A percentile compares a stretch with the other conserved stretches of the same genome.
These are phyloP conservation scores for Talaromyces sp. DNA, from an alignment of 2,329 filamentous ascomycete species.

Conservation along the genomic window DNA sequence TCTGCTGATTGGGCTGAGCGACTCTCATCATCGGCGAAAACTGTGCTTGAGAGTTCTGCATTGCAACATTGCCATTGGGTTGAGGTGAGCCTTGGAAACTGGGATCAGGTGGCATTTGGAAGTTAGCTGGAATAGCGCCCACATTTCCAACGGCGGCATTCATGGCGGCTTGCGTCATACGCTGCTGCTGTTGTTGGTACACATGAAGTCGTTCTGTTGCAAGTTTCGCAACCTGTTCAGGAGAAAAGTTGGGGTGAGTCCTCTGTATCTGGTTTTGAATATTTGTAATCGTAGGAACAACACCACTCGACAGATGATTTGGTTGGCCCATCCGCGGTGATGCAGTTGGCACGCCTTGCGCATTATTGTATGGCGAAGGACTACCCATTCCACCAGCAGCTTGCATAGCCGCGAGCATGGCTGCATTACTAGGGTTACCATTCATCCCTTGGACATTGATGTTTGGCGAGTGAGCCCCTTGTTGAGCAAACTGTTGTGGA, in stretches of 20 bases:
- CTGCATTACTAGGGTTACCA: slow-evolving; percentile 28
- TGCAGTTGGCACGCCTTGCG: slow-evolving; percentile 42
- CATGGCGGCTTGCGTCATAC: slow-evolving; percentile 51
- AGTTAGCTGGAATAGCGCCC: slow-evolving; percentile 39
- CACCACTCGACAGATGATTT: slow-evolving; percentile 51
- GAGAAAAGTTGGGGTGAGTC: slow-evolving; percentile 50
- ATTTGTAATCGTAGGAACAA: slow-evolving; percentile 54
- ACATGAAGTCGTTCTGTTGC: slow-evolving; percentile 52
- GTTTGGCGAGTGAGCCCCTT: slow-evolving; percentile 46
- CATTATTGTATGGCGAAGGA: slow-evolving; percentile 38
- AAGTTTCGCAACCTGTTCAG: slow-evolving; percentile 53
- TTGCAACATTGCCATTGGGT: slow-evolving; percentile 33
- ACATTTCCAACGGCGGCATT: slow-evolving; percentile 51
- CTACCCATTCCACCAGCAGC: slow-evolving; percentile 43
- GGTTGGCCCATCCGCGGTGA: slow-evolving; percentile 50
- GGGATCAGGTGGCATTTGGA: slow-evolving; percentile 39
- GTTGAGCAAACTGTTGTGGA: slow-evolving; percentile 46
- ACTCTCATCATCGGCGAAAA: slow-evolving; percentile 54
- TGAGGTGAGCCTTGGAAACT: slow-evolving; percentile 36
- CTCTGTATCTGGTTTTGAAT: slow-evolving; percentile 53
- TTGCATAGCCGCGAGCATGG: slow-evolving; percentile 46
- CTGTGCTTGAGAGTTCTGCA: slow-evolving; percentile 49
- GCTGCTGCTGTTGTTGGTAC: slow-evolving; percentile 42
- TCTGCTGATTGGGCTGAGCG: slow-evolving; percentile 46
- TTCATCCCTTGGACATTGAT: slow-evolving; percentile 33